Conservation (phyloP, 2,329 filamentous ascomycete genomes). For the Endocalyx cinctus region DNA sequence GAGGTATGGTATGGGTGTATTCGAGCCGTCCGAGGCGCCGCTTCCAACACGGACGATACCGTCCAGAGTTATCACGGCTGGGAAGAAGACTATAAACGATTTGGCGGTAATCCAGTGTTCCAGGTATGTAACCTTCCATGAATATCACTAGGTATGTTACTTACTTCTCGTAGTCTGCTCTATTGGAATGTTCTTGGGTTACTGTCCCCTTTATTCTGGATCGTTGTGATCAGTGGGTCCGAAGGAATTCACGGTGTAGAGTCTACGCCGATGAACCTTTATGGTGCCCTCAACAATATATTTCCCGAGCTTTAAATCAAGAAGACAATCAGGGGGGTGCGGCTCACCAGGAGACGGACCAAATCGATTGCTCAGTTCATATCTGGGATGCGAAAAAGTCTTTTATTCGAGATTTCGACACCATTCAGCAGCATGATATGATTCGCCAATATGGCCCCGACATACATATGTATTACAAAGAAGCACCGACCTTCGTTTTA, state of each 20-base stretch:
- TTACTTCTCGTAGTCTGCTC: conserved; percentile 30
- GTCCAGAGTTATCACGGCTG: conserved; percentile 23
- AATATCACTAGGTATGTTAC: not conserved
- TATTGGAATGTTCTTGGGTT: conserved; percentile 41
- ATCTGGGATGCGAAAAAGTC: too few species aligned
- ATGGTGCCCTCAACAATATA: conserved; percentile 17
- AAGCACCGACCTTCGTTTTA: too few species aligned
- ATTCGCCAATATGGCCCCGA: too few species aligned
- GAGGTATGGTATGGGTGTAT: conserved; percentile 30
- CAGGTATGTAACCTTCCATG: conserved; percentile 34
- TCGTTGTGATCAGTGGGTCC: conserved; percentile 44
- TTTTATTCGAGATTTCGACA: too few species aligned
- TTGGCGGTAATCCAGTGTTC: conserved; percentile 35
- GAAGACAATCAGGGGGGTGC: too few species aligned
- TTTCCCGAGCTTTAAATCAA: conserved; percentile 12
- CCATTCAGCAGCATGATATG: too few species aligned
- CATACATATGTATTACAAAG: too few species aligned
- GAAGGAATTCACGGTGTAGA: conserved; percentile 30
- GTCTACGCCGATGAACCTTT: conserved; percentile 21
- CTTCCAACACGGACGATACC: too few species aligned
- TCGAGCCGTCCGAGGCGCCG: conserved; percentile 17
- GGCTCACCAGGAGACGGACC: conserved; percentile 6
- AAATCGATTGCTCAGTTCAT: too few species aligned
- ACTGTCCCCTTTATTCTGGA: conserved; percentile 41
- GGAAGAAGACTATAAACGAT: conserved; percentile 18